Conservation (phyloP, 108 stramenopile species). For the Craspedostauros australis region DNA sequence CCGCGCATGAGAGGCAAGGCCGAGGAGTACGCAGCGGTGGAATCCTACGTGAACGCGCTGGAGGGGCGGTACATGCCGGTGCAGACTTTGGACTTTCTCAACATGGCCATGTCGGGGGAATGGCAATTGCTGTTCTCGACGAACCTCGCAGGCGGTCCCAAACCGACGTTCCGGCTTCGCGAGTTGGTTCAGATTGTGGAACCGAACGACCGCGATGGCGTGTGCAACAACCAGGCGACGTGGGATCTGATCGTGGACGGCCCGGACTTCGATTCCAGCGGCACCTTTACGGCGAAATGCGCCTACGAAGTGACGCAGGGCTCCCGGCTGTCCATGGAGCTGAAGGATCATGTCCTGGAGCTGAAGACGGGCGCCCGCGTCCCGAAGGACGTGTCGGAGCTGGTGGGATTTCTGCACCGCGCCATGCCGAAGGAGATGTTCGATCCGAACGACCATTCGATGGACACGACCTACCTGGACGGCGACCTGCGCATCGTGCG, state of each 20-base stretch:
- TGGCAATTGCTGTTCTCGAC: conserved; percentile 77
- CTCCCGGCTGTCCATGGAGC: conserved; percentile 44
- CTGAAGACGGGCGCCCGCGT: conserved; percentile 35
- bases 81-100: conserved; percentile 69
- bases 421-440: conserved; percentile 65
- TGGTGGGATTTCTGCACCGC: conserved; percentile 47
- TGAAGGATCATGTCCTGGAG: conserved; percentile 36
- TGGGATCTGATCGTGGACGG: conserved; percentile 53
- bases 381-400: conserved; percentile 39
- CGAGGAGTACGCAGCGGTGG: conserved; percentile 53
- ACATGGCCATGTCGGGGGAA: conserved; percentile 56
- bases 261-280: conserved; percentile 34
- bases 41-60: conserved; percentile 59
- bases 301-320: conserved; percentile 63
- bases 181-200: conserved; percentile 47
- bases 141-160: conserved; percentile 33
- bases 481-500: conserved; percentile 57
- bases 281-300: conserved; percentile 44
- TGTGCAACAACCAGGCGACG: conserved; percentile 34
- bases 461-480: conserved; percentile 74
- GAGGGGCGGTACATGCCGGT: conserved; percentile 50
- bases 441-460: conserved; percentile 53
- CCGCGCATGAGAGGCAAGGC: conserved; percentile 67
- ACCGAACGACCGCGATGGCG: conserved; percentile 38
- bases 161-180: conserved; percentile 29